These are phyloP conservation scores for Gliomastix tumulicola DNA, from an alignment of 2,329 filamentous ascomycete species.

Conservation along the genomic window DNA sequence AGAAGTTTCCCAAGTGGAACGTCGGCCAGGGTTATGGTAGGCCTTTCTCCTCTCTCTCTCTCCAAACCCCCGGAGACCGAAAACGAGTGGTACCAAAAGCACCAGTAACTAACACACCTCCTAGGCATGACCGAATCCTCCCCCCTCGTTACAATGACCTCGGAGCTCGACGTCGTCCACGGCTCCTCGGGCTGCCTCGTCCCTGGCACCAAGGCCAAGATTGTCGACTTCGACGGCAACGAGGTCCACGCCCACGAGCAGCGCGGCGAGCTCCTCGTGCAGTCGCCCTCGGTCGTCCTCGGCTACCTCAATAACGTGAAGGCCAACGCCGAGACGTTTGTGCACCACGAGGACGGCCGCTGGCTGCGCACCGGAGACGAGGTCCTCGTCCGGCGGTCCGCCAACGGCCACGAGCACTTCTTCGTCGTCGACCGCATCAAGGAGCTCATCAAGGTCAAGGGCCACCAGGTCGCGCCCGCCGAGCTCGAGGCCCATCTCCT, in stretches of 20 bases:
- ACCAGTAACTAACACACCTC: too few relatives aligned
- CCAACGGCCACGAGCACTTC: conserved; percentile 64
- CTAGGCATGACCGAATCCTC: conserved; percentile 68
- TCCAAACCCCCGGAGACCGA: too few relatives aligned
- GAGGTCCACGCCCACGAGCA: conserved; percentile 61
- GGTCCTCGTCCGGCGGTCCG: conserved; percentile 56
- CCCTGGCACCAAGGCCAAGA: conserved; percentile 55
- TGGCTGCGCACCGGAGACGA: conserved; percentile 81
- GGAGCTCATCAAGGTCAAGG: conserved; percentile 68
- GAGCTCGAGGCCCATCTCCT: conserved; percentile 70
- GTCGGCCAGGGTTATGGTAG: conserved; percentile 68
- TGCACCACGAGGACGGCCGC: conserved; percentile 51
- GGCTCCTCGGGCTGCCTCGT: conserved; percentile 67
- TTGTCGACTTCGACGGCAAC: conserved; percentile 57
- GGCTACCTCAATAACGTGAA: conserved; percentile 80
- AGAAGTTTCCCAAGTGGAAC: conserved; percentile 55
- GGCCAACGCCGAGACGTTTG: conserved; percentile 70
- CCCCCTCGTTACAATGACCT: conserved; percentile 59
- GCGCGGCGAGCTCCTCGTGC: conserved; percentile 73
- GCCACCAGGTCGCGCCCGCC: conserved; percentile 69
- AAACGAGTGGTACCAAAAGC: too few relatives aligned
- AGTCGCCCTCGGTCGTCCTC: conserved; percentile 64
- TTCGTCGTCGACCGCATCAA: conserved; percentile 69
- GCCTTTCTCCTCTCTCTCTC: too few relatives aligned
- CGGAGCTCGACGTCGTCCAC: conserved; percentile 56